Base-by-base conservation (phyloP, 148 eudicot species). In the Polygonum maritimum region DNA sequence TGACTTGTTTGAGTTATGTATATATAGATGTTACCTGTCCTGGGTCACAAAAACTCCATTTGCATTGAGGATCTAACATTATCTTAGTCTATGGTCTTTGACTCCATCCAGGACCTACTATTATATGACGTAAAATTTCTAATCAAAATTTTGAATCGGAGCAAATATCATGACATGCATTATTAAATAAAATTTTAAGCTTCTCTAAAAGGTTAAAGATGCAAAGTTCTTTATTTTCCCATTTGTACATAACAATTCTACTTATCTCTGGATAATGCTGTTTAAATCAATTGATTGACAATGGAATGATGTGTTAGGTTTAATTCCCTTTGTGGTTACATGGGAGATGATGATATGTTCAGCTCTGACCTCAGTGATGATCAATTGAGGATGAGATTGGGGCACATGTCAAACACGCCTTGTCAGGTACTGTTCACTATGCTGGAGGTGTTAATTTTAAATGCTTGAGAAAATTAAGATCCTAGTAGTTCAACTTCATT, bases 291-390 rank as follows among this genome's bases (percentile, higher is more conserved):
- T 67, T 67, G 71, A 14, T 67, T 67, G 71, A 67, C 15, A 16
- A 38, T 36, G 21, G 44, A 36, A 10, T 19, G 13, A 72, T 45
- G 36, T 72, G 15, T 44, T 85, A 95, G 99, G 86, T 92, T 78
- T 81, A 87, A 90, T 79, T 95, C 99, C 74, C 91, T 95, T 65
- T 90, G 84, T 81, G 96, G 94, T 22, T 92, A 90, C 84, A 95
- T 88, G 87, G 99, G 99, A 52, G 97, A 92, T 12, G 97, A 95
- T 84, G 99, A 95, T 84, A 83, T 95, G 91, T 95, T 95, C 81
- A 95, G 99, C 83, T 95, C 99, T 74, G 97, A 95, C 78, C 91
- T 95, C 71, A 92, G 87, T 80, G 97, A 95, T 80, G 92, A 92
- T 80, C 97, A 92, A 78, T 81, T 92, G 83, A 90, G 81, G 83